These are phyloP conservation scores for Cynanchum wilfordii DNA, from an alignment of 257 asterid species.

Conservation along the genomic window DNA sequence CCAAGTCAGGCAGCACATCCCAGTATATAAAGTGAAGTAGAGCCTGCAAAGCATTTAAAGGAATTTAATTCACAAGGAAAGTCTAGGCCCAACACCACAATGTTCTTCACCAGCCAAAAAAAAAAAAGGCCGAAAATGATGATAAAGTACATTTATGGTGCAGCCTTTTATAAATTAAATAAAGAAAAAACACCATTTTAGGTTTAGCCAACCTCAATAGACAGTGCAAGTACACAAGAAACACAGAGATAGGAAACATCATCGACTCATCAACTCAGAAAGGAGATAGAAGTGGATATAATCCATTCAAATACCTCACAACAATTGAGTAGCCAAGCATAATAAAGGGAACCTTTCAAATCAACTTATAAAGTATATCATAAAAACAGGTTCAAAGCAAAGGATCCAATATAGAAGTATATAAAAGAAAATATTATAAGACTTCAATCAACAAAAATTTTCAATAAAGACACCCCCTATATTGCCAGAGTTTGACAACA, in stretches of 20 bases:
- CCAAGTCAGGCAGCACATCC: constrained; percentile 82
- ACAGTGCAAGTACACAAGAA: background rate
- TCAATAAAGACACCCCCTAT: background rate
- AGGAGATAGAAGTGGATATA: background rate
- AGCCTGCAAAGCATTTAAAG: constrained; percentile 41
- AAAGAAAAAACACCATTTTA: background rate
- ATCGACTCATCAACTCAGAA: background rate
- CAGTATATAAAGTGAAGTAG: constrained; percentile 84
- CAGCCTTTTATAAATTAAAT: background rate
- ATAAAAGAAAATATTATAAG: background rate
- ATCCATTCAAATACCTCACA: background rate
- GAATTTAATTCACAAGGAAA: background rate
- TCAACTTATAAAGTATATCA: background rate
- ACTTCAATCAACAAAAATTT: background rate
- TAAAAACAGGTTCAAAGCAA: background rate
- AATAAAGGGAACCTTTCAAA: background rate
- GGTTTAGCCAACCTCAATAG: background rate
- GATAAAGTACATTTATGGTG: background rate
- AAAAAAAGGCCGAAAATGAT: background rate
- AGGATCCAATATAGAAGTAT: background rate
- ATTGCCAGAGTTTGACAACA: background rate
- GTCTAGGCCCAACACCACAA: background rate
- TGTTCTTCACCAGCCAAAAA: background rate
- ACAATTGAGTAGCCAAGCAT: background rate
- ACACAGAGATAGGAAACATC: background rate